Evolutionary conservation across 352 stramenopile genomes (phyloP).

Genomic region (Blastocystis sp.): DNA sequence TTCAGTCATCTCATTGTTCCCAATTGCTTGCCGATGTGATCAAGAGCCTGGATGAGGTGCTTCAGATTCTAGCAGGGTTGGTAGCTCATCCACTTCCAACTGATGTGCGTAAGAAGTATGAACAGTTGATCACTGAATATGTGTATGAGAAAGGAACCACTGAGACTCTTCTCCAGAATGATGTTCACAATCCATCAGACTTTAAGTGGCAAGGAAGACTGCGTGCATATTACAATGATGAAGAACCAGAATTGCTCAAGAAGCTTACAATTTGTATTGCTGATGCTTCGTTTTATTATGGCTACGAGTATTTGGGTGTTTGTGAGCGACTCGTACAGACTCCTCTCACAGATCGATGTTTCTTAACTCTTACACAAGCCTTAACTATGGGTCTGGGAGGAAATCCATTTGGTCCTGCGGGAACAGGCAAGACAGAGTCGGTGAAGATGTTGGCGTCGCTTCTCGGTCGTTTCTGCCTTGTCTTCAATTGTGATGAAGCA

Average conservation of each 20-base stretch:
- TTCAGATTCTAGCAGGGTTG: conserved; percentile 89
- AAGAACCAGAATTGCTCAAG: conserved; percentile 80
- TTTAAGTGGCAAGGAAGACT: conserved; percentile 99
- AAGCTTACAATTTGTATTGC: conserved; percentile 76
- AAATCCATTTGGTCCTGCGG: conserved; percentile 91
- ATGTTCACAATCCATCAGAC: conserved; percentile 71
- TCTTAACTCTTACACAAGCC: conserved; percentile 96
- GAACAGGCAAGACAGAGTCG: conserved; percentile 99
- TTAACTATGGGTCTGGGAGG: conserved; percentile 95
- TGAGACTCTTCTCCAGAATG: conserved; percentile 73
- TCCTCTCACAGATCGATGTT: conserved; percentile 96
- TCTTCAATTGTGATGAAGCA: conserved; percentile 99
- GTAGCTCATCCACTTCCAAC: conserved; percentile 77
- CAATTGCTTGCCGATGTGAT: conserved; percentile 69
- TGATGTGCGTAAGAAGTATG: conserved; percentile 93
- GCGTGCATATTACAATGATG: conserved; percentile 89
- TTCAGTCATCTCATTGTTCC: conserved; percentile 73
- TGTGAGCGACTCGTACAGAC: conserved; percentile 97
- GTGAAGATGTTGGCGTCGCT: conserved; percentile 97
- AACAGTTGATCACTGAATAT: conserved; percentile 99
- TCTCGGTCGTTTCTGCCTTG: conserved; percentile 94
- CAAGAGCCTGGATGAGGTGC: conserved; percentile 70
- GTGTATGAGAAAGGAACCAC: conserved; percentile 95
- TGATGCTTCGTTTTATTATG: conserved; percentile 94
- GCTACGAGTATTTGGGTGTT: conserved; percentile 99